Evolutionary conservation across 768 basidiomycete genomes (phyloP), one percentile per base, ranked within the genome.

Genomic region (Kwoniella mangroviensis): DNA sequence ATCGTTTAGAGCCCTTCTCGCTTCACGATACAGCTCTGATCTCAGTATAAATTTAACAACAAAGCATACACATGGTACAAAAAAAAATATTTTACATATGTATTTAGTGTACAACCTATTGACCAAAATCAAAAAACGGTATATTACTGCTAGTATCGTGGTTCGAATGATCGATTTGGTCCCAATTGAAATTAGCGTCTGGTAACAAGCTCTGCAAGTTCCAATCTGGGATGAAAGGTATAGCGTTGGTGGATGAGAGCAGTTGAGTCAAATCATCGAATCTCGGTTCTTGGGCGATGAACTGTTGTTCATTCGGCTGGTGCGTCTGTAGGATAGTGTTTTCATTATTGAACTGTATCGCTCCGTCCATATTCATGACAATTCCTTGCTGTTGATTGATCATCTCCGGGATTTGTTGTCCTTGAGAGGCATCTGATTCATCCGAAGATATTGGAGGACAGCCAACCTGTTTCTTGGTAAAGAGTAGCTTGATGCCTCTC

Each of bases 151-250:
- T 54, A 12, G n/a, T 24, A 57, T 34, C 58, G 12, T 60, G 58
- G 22, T 21, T 43, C 11, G 58, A 42, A n/a, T 42, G 41, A 43
- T 60, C 21, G 1, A 60, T 22, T 42, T 60, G 58, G 54, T 66
- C 65, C 65, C 65, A 66, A 41, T 28, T 43, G 28, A 67, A 61
- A n/a, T 11, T 61, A 1, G 45, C 43, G 19, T 61, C 66, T n/a
- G 64, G 57, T 6, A 65, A 22, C 13, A 65, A 42, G 55, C 49
- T 65, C 15, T 70, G 57, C 42, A 70, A 28, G 26, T 60, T 55
- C 63, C 63, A 70, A n/a, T 65, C 63, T 4, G 69, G 69, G 22
- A 65, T 54, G 64, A 70, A 70, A 19, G 69, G 69, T 21, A 70
- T 65, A 24, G 69, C 58, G 41, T 65, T 70, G 41, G 61, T 70